Evolutionary conservation across 257 asterid species (phyloP).

Genomic region (Nemophila menziesii): DNA sequence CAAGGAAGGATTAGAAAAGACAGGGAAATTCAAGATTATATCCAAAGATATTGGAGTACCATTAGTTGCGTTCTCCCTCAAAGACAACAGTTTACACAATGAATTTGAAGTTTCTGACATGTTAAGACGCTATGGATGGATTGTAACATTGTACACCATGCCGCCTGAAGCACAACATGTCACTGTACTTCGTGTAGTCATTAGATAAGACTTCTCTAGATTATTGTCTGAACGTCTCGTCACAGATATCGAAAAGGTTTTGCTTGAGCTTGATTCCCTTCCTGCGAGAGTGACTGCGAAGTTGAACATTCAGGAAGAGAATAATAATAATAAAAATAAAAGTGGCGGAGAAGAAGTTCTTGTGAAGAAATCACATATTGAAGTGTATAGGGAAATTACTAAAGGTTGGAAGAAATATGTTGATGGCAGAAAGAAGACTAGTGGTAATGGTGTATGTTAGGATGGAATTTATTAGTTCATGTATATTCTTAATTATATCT

Average conservation of each 20-base stretch:
- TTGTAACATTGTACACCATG: slow-evolving; percentile 10
- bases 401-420: slow-evolving; percentile 70
- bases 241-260: background rate
- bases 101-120: slow-evolving; percentile 6
- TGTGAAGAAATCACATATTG: slow-evolving; percentile 40
- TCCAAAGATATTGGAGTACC: slow-evolving; percentile 8
- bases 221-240: background rate
- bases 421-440: slow-evolving; percentile 55
- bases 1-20: background rate
- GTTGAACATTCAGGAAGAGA: no score
- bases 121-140: slow-evolving; percentile 6
- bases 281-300: no score
- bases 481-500: no score
- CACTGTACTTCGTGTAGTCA: slow-evolving; percentile 6
- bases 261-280: background rate
- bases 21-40: slow-evolving; percentile 7
- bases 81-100: slow-evolving; percentile 2
- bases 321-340: slow-evolving; percentile 6
- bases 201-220: slow-evolving; percentile 3
- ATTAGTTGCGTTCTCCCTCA: slow-evolving; percentile 8
- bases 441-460: slow-evolving; percentile 57
- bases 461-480: no score
- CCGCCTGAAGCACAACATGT: slow-evolving; percentile 6
- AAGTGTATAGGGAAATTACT: slow-evolving; percentile 59
- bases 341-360: background rate